These are phyloP conservation scores for Berberis vulgaris DNA, from an alignment of 164 flowering plant species.

Conservation along the genomic window DNA sequence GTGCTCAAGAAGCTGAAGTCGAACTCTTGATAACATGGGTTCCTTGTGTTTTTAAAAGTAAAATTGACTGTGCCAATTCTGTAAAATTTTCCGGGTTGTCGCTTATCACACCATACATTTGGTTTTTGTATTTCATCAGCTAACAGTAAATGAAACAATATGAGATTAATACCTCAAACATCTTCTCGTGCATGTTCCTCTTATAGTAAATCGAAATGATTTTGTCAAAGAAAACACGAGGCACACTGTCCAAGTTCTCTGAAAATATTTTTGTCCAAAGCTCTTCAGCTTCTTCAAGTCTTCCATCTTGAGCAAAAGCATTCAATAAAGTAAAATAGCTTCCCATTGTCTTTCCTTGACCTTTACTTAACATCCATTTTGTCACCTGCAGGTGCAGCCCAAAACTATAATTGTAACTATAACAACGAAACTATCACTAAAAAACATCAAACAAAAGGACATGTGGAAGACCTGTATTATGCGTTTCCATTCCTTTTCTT, in stretches of 20 bases:
- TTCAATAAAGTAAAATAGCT: conserved; percentile 59
- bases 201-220: conserved; percentile 68
- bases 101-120: too few species aligned
- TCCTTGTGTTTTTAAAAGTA: too few species aligned
- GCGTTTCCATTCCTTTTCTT: conserved; percentile 78
- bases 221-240: conserved; percentile 70
- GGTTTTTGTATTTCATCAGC: too few species aligned
- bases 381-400: conserved; percentile 39
- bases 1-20: too few species aligned
- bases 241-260: conserved; percentile 58
- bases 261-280: conserved; percentile 63
- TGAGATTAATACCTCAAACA: conserved; percentile 68
- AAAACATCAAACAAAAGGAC: neutral
- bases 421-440: too few species aligned
- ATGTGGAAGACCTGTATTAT: conserved; percentile 56
- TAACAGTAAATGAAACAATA: neutral
- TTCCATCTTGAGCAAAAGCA: conserved; percentile 77
- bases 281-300: conserved; percentile 88
- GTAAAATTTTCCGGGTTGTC: too few species aligned
- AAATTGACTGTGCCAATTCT: too few species aligned
- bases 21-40: too few species aligned
- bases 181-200: conserved; percentile 65
- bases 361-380: conserved; percentile 97
- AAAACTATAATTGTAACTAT: neutral
- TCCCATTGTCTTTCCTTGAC: conserved; percentile 95